Evolutionary conservation across 306 rosid genomes (phyloP).

Genomic region (Biancaea sappan): DNA sequence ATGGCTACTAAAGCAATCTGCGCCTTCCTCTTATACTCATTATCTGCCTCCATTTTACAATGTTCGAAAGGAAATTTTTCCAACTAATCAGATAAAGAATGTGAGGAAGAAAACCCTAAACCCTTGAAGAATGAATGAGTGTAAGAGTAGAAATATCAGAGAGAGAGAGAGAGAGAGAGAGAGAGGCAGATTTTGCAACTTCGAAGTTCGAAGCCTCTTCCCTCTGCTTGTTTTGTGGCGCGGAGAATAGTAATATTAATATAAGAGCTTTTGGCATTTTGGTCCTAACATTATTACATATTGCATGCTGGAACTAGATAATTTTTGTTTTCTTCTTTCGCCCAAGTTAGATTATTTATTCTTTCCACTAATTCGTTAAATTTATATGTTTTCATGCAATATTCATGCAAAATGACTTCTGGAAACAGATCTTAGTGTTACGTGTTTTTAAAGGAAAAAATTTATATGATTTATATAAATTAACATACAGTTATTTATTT

Average conservation of each 20-base stretch:
- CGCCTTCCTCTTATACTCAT: slow-evolving; percentile 15
- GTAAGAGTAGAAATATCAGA: not conserved
- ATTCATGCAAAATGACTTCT: too few relatives aligned
- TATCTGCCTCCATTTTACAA: not conserved
- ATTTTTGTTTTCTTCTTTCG: too few relatives aligned
- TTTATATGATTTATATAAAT: too few relatives aligned
- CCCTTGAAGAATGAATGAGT: not conserved
- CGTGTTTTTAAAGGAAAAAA: too few relatives aligned
- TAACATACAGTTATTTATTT: too few relatives aligned
- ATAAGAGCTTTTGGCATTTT: not conserved
- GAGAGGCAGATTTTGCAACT: slow-evolving; percentile 5
- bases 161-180: not conserved
- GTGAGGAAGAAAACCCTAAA: not conserved
- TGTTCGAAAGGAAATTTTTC: not conserved
- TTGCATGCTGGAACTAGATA: not conserved
- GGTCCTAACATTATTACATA: not conserved
- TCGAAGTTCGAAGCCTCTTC: not conserved
- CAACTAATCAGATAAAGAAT: not conserved
- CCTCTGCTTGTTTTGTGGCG: slow-evolving; percentile 11
- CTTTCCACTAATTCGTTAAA: not conserved
- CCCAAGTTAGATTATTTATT: too few relatives aligned
- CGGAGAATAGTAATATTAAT: not conserved
- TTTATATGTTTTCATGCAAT: not conserved
- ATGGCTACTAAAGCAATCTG: slow-evolving; percentile 1
- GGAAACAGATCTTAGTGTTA: not conserved